Base-by-base conservation (phyloP, 306 rosid genomes). In the Sicyos edulis region DNA sequence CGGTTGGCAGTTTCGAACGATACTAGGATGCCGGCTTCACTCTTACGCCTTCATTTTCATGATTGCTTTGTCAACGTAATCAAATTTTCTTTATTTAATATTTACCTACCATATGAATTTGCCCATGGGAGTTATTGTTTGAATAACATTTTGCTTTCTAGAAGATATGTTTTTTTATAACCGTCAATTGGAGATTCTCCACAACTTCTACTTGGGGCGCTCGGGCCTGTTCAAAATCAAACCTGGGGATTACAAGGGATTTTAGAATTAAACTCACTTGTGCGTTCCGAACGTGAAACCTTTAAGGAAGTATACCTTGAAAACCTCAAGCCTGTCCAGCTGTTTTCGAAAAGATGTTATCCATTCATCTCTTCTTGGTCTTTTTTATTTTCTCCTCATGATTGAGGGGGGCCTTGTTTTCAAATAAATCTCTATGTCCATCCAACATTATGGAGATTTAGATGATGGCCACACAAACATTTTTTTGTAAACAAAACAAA, bases 1-100 rank as follows among this genome's bases (percentile, higher is more conserved):
- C 45, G 72, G 84, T 80, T 84, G 72, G 96, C 97, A 47, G 82
- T 86, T 74, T 75, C 82, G 54, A 93, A 91, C 50, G 99, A 93
- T 16, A 15, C 88, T 29, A 87, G 99, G 68, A 87, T 88, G 65
- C 91, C 97, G 24, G 96, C 99, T 70, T 93, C 99, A 66, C 96
- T 93, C 74, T 72, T 93, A 81, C 89, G 99, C 73, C 96, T 93
- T 76, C 95, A 93, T 9, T 42, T 42, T 42, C 99, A 93, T 58
- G 97, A 93, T 72, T 93, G 97, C 77, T 87, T 93, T 42, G 96
- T 83, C 69, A 82, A 75, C 44, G 96, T 93, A 90, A 82, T 26
- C 26, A 4, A 34, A 7, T 62, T 62, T 34, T 62, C 68, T 26
- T 4, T 59, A 59, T 13, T 1, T 32, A 32, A 32, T n/a, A n/a